Conservation (phyloP, 768 basidiomycete genomes). For the Suillus subaureus region DNA sequence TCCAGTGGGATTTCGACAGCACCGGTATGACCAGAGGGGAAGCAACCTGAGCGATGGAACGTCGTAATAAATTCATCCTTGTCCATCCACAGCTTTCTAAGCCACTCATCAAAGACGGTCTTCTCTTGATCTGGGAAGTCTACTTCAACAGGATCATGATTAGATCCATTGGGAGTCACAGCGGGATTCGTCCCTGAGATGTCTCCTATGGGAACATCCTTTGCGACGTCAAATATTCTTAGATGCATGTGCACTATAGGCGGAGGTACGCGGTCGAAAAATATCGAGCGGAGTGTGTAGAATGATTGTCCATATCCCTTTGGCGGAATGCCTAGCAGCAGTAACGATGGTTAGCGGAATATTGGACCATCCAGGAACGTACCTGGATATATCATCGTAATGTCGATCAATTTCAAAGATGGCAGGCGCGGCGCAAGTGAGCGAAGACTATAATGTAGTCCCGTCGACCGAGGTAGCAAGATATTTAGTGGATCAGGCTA, state of each 20-base stretch:
- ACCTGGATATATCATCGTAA: conserved; percentile 93
- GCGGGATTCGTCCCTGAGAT: conserved; percentile 40
- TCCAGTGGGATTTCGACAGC: conserved; percentile 60
- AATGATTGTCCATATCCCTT: conserved; percentile 83
- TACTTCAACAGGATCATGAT: conserved; percentile 37
- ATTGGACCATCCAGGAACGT: conserved; percentile 18
- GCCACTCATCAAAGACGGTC: conserved; percentile 77
- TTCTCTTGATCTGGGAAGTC: conserved; percentile 63
- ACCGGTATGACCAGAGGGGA: conserved; percentile 34
- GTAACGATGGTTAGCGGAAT: conserved; percentile 13
- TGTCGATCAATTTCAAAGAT: conserved; percentile 79
- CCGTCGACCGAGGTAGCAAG: conserved; percentile 93
- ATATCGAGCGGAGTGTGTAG: conserved; percentile 90
- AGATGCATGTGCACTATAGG: conserved; percentile 88
- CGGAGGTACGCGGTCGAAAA: conserved; percentile 77
- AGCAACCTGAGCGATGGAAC: conserved; percentile 58
- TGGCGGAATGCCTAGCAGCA: conserved; percentile 65
- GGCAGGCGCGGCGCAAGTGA: conserved; percentile 79
- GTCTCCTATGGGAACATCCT: conserved; percentile 71
- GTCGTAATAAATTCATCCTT: conserved; percentile 81
- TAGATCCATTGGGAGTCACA: conserved; percentile 30
- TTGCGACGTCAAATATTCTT: conserved; percentile 70
- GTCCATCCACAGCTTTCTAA: conserved; percentile 76
- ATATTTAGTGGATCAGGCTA: conserved; percentile 80
- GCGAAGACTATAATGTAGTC: conserved; percentile 82